Conservation (phyloP, 352 stramenopile species). For the Elongisporangium prolatum region DNA sequence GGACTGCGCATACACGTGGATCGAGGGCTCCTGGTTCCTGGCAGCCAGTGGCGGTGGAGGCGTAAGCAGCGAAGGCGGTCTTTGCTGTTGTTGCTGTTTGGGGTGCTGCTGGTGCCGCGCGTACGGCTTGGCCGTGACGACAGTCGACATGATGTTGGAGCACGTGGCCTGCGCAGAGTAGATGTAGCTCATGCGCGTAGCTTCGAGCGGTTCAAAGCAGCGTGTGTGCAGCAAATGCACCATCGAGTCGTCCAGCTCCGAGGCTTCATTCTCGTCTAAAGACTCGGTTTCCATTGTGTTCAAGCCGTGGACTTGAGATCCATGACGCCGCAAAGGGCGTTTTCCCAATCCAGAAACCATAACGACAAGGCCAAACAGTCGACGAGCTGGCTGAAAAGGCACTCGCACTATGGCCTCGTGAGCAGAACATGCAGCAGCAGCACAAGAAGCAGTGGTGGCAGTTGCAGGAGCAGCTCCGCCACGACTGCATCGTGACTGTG, state of each 20-base stretch:
- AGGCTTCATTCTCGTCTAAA: neutral
- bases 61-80: neutral
- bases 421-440: conserved; percentile 1
- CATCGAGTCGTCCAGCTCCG: conserved; percentile 27
- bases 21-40: conserved; percentile 26
- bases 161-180: conserved; percentile 55
- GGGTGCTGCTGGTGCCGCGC: conserved; percentile 10
- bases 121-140: conserved; percentile 40
- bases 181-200: conserved; percentile 28
- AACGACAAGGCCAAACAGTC: neutral
- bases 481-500: conserved; percentile 52
- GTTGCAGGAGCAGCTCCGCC: conserved; percentile 37
- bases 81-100: conserved; percentile 3
- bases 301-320: neutral
- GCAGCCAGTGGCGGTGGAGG: neutral
- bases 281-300: neutral
- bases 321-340: neutral
- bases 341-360: neutral
- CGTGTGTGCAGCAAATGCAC: conserved; percentile 15
- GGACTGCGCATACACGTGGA: conserved; percentile 25
- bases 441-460: conserved; percentile 48
- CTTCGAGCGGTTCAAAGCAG: conserved; percentile 39
- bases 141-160: conserved; percentile 61
- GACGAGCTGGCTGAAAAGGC: neutral
- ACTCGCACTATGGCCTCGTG: neutral